Base-by-base conservation (phyloP, 768 basidiomycete species). In the Suillus luteus region DNA sequence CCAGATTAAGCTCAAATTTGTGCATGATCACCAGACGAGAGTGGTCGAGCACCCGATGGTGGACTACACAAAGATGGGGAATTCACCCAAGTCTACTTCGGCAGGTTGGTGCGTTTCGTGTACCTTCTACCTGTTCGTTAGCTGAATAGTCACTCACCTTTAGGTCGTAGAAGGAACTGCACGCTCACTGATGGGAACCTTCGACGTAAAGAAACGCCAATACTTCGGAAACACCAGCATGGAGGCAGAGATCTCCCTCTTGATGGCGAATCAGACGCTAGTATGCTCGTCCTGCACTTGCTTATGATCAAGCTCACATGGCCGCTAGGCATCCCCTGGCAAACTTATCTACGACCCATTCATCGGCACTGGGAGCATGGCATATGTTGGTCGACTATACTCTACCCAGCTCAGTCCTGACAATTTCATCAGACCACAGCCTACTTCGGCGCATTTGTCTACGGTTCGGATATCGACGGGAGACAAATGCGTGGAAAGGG, bases 181-280 rank as follows among this genome's bases (percentile, higher is more conserved):
- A 0, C 86, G 96, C 6, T 71, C 79, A 3, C 79, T 96, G 40
- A 82, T 94, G 55, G 75, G 78, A 55, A 83, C 78, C 60, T 96
- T 93, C 65, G 89, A 93, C 65, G 90, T 99, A 57, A 99, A 97
- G 75, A 93, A 93, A 68, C 84, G 97, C 10, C 79, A 80, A 15
- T 99, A 92, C 71, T 98, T 87, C 74, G 97, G 97, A 3, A 99
- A 96, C 68, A 99, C 97, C 0, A 93, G 92, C 69, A 99, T 99
- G 97, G 96, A 97, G 68, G 87, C 96, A 0, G 95, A 98, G 74
- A 89, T 98, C 55, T 96, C 95, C 1, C 79, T 99, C 52, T 76
- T 99, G 33, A 99, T 99, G 96, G 94, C 96, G 10, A 96, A 96
- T 69, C 97, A 99, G 75, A 88, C 95, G 0, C 78, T 96, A 76